phyloP scores from a whole-genome alignment of 169 alveolate genomes.

The Cryptosporidium baileyi region DNA sequence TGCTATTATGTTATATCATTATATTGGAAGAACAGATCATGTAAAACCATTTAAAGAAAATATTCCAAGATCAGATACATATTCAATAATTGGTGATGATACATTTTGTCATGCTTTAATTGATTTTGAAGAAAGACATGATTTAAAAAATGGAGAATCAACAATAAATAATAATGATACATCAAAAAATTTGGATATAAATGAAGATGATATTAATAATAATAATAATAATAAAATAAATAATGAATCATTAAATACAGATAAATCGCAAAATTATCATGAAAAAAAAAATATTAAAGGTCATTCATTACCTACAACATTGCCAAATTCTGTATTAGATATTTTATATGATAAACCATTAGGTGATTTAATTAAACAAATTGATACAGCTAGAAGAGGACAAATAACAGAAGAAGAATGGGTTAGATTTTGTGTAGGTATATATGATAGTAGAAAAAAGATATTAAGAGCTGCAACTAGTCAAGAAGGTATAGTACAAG shows the following conservation, averaged over 20 bases:
- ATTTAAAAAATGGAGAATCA: background rate
- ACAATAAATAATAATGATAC: background rate
- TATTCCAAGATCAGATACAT: slow-evolving; percentile 45
- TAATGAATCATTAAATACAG: background rate
- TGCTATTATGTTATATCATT: slow-evolving; percentile 66
- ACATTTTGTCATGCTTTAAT: slow-evolving; percentile 64
- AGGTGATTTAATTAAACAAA: slow-evolving; percentile 57
- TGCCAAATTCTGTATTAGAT: slow-evolving; percentile 63
- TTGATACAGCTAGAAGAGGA: slow-evolving; percentile 60
- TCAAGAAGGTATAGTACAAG: slow-evolving; percentile 84
- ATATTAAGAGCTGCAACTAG: slow-evolving; percentile 64
- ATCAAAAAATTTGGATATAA: background rate
- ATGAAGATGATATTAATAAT: background rate
- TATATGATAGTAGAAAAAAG: slow-evolving; percentile 61
- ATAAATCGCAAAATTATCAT: background rate
- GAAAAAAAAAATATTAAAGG: background rate
- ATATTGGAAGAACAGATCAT: slow-evolving; percentile 63
- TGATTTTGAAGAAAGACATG: slow-evolving; percentile 62
- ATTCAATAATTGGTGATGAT: slow-evolving; percentile 64
- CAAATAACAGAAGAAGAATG: slow-evolving; percentile 68
- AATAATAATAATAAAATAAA: background rate
- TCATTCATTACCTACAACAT: slow-evolving; percentile 50
- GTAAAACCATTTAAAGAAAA: slow-evolving; percentile 6
- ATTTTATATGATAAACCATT: slow-evolving; percentile 61
- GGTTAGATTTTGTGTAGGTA: slow-evolving; percentile 65